Evolutionary conservation across 2,329 filamentous ascomycete genomes (phyloP), one percentile per base, ranked within the genome.

Genomic region (Aspergillus proliferans): DNA sequence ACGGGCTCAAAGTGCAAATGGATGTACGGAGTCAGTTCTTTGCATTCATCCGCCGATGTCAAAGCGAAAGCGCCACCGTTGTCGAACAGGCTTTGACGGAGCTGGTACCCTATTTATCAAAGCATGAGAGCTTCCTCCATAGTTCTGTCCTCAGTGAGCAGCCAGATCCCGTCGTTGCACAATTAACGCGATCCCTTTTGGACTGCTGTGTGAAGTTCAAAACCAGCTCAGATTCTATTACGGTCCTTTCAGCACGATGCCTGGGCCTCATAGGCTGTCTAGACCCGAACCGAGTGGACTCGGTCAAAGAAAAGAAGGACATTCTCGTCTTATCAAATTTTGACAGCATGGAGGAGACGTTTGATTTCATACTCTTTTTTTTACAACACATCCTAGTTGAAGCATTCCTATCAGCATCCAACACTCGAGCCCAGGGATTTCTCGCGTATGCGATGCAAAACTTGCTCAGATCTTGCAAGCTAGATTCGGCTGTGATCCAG

Each of bases 381-480:
- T 76, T 99, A 14, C 86, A 95, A 60, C 81, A 94, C 62, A 86
- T 95, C 6, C 75, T 98, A 9, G 89, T 97, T 22, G 90, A 91
- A 52, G 86, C 91, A 0, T 99, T 98, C 63, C 75, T 95, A 40
- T 95, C 92, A 1, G 87, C 88, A 1, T 93, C 87, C 0, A 94
- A 96, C 64, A 87, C 90, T 2, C 85, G 83, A 55, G 79, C 90
- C 5, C 93, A 97, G 67, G 91, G 90, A 0, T 95, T 94, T 63
- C 77, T 99, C 15, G 92, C 92, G 1, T 98, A 87, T 68, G 88
- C 86, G 2, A 96, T 98, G 84, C 93, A 99, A 68, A 86, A 95
- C 60, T 78, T 97, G 38, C 78, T 97, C 3, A 84, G 85, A 41
- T 83, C 85, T 56, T 88, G 87, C 61, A 84, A 86, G 24, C 84